phyloP scores from a whole-genome alignment of 2,329 filamentous ascomycete genomes.

The Sporothrix globosa region DNA sequence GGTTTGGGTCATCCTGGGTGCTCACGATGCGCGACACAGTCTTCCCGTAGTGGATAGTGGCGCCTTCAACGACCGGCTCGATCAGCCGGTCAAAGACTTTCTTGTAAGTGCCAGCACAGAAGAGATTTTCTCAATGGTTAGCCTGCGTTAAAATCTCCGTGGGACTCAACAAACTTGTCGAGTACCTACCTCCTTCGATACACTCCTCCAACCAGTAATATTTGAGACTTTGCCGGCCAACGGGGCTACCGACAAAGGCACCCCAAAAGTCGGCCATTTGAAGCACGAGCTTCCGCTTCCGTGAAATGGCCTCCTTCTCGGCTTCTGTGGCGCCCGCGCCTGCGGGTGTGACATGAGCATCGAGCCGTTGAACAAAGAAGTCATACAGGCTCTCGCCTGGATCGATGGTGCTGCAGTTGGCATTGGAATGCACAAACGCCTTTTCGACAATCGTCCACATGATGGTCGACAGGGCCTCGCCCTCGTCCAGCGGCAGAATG shows the following conservation, averaged over 20 bases:
- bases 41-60: conserved; percentile 57
- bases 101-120: conserved; percentile 62
- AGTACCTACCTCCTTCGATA: conserved; percentile 64
- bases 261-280: conserved; percentile 69
- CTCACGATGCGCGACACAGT: conserved; percentile 51
- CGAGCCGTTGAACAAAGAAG: conserved; percentile 55
- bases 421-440: conserved; percentile 69
- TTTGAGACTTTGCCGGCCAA: conserved; percentile 68
- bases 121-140: conserved; percentile 57
- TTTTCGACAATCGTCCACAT: conserved; percentile 71
- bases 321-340: conserved; percentile 35
- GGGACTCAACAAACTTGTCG: background rate
- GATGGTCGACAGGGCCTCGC: conserved; percentile 53
- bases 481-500: conserved; percentile 52
- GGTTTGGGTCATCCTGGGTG: conserved; percentile 36
- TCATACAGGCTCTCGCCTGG: conserved; percentile 55
- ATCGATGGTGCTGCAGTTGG: conserved; percentile 54
- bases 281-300: conserved; percentile 47
- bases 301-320: conserved; percentile 35
- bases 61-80: conserved; percentile 58
- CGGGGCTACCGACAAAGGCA: conserved; percentile 68
- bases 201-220: conserved; percentile 80
- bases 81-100: conserved; percentile 63
- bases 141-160: background rate
- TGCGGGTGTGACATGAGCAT: conserved; percentile 48